Evolutionary conservation across 495 filamentous ascomycete genomes (phyloP).

Genomic region (Aspergillus funiculosus): DNA sequence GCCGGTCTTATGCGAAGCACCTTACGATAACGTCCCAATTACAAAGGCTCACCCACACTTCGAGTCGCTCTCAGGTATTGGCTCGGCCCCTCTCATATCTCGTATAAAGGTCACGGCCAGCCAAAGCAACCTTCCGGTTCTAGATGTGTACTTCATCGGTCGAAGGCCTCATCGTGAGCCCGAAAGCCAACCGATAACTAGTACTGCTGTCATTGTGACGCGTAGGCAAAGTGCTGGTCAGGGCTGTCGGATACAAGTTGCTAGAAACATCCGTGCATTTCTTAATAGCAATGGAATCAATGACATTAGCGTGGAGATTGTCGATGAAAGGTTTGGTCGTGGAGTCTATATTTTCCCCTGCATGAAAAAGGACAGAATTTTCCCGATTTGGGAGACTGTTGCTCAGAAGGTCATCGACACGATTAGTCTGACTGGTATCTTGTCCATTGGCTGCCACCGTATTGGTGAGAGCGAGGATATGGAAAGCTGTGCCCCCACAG

Average conservation of each 20-base stretch:
- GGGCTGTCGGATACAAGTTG: background rate
- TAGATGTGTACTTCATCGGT: background rate
- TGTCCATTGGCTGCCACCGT: background rate
- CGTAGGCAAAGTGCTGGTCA: background rate
- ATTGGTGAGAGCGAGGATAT: background rate
- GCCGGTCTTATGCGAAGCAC: background rate
- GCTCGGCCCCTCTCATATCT: too few species aligned
- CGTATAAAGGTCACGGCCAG: too few species aligned
- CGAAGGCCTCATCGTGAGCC: background rate
- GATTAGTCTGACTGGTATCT: background rate
- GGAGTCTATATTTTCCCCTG: background rate
- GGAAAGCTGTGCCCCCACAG: background rate
- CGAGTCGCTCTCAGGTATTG: background rate
- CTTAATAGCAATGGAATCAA: background rate
- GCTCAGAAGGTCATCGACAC: background rate
- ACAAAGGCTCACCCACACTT: background rate
- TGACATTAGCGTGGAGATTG: slow-evolving; percentile 2
- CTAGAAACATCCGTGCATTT: background rate
- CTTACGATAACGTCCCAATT: background rate
- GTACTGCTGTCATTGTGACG: background rate
- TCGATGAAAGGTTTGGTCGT: background rate
- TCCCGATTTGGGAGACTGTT: background rate
- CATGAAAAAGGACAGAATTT: background rate
- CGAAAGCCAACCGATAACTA: background rate
- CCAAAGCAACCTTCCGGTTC: background rate